phyloP scores from a whole-genome alignment of 257 asterid species.

The Agastache rugosa region DNA sequence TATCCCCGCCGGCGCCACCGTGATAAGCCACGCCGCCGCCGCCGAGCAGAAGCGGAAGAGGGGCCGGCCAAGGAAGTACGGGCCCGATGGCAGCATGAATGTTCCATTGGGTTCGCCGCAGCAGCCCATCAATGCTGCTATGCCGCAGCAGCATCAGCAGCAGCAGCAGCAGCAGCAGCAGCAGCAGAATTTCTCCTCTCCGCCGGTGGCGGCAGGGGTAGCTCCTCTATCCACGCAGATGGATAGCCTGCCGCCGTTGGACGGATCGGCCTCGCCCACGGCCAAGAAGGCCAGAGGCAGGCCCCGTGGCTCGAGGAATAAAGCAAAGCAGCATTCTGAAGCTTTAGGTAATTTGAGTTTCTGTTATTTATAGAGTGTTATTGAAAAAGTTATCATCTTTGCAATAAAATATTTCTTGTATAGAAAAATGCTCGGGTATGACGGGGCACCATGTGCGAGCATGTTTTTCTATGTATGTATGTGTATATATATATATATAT shows the following conservation, averaged over 20 bases:
- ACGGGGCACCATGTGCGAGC: conserved; percentile 32
- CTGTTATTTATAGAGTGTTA: conserved; percentile 23
- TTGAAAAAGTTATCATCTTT: conserved; percentile 30
- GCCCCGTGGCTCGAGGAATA: conserved; percentile 60
- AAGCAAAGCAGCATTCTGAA: conserved; percentile 39
- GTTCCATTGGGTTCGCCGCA: conserved; percentile 22
- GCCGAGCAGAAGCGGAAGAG: conserved; percentile 53
- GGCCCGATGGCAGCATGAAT: conserved; percentile 49
- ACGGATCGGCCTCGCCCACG: conserved; percentile 44
- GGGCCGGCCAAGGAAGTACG: conserved; percentile 62
- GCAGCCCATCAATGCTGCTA: conserved; percentile 13
- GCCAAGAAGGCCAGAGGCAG: conserved; percentile 60
- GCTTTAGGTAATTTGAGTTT: conserved; percentile 45
- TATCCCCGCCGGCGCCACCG: conserved; percentile 29
- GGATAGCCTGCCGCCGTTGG: conserved; percentile 33
- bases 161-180: conserved; percentile 33
- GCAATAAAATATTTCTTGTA: conserved; percentile 28
- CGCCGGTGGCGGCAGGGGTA: conserved; percentile 28
- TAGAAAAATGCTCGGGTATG: conserved; percentile 7
- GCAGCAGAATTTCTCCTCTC: conserved; percentile 42
- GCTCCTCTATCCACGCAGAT: conserved; percentile 23
- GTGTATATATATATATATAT: not conserved
- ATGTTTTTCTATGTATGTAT: conserved; percentile 26
- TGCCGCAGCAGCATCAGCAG: conserved; percentile 27
- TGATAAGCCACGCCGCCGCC: conserved; percentile 14